Conservation (phyloP, 2,329 filamentous ascomycete genomes). For the Penicillium sp. region DNA sequence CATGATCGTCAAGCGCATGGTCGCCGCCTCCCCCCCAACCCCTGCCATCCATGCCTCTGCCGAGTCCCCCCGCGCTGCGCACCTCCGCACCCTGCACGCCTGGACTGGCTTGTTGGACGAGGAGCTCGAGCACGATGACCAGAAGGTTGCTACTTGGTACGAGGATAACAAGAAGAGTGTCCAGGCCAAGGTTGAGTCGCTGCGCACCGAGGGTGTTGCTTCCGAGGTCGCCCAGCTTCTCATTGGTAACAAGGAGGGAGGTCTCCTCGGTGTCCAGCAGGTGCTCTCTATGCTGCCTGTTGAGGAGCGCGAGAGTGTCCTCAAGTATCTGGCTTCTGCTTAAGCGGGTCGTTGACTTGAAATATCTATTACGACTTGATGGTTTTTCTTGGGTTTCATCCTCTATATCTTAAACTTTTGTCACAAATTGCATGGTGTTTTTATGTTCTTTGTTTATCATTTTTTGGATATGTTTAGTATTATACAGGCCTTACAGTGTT, state of each 20-base stretch:
- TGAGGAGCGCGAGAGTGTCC: conserved; percentile 79
- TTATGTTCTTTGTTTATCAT: neutral
- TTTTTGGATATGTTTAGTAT: neutral
- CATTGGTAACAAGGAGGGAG: conserved; percentile 64
- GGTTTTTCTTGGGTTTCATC: conserved; percentile 10
- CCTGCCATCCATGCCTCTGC: conserved; percentile 29
- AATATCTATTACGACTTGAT: conserved; percentile 20
- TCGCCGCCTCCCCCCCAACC: conserved; percentile 43
- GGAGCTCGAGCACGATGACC: conserved; percentile 76
- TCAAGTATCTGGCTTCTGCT: conserved; percentile 54
- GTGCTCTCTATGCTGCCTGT: conserved; percentile 84
- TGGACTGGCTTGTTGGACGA: conserved; percentile 70
- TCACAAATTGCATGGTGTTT: conserved; percentile 18
- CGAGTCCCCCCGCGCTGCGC: conserved; percentile 59
- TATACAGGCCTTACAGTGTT: neutral
- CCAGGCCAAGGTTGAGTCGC: conserved; percentile 75
- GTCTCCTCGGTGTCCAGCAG: conserved; percentile 81
- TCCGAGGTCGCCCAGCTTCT: conserved; percentile 68
- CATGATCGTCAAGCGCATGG: conserved; percentile 90
- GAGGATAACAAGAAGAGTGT: conserved; percentile 88
- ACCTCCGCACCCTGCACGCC: conserved; percentile 73
- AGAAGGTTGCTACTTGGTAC: conserved; percentile 88
- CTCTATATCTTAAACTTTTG: conserved; percentile 6
- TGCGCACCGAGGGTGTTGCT: conserved; percentile 74
- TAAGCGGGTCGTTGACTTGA: conserved; percentile 1